Conservation (phyloP, 495 filamentous ascomycete genomes). For the Hypoxylon trugodes region DNA sequence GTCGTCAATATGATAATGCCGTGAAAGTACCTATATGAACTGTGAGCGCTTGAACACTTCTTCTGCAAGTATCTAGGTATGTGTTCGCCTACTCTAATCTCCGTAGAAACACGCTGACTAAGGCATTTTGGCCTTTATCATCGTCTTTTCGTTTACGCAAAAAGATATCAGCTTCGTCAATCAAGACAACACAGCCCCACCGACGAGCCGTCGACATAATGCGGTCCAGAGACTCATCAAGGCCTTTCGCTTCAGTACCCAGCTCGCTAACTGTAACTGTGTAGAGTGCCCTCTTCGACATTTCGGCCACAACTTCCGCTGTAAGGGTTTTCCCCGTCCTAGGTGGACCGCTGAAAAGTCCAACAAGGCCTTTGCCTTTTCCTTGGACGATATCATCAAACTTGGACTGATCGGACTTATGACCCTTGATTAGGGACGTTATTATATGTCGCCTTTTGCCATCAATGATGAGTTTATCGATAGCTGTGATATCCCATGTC, state of each 20-base stretch:
- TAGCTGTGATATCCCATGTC: not conserved
- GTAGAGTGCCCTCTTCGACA: conserved; percentile 83
- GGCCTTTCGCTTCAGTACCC: conserved; percentile 77
- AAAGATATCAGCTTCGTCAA: conserved; percentile 58
- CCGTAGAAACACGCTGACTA: conserved; percentile 77
- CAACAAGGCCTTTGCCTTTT: too few relatives aligned
- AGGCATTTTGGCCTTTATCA: conserved; percentile 77
- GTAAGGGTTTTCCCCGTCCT: too few relatives aligned
- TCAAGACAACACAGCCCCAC: conserved; percentile 82
- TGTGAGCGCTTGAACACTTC: too few relatives aligned
- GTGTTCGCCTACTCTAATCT: too few relatives aligned
- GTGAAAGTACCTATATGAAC: too few relatives aligned
- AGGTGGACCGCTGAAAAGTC: too few relatives aligned
- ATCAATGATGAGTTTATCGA: not conserved
- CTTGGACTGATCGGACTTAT: too few relatives aligned
- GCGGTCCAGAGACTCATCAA: conserved; percentile 82
- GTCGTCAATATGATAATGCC: conserved; percentile 91
- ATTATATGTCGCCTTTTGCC: not conserved
- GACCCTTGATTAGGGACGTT: conserved; percentile 14
- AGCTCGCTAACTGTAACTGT: conserved; percentile 85
- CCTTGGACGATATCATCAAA: too few relatives aligned
- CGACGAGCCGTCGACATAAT: conserved; percentile 88
- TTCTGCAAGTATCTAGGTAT: too few relatives aligned
- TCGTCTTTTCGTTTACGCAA: conserved; percentile 68
- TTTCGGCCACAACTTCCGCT: too few relatives aligned